These are phyloP conservation scores for Nigrospora osmanthi DNA, from an alignment of 2,329 filamentous ascomycete genomes.

Conservation along the genomic window DNA sequence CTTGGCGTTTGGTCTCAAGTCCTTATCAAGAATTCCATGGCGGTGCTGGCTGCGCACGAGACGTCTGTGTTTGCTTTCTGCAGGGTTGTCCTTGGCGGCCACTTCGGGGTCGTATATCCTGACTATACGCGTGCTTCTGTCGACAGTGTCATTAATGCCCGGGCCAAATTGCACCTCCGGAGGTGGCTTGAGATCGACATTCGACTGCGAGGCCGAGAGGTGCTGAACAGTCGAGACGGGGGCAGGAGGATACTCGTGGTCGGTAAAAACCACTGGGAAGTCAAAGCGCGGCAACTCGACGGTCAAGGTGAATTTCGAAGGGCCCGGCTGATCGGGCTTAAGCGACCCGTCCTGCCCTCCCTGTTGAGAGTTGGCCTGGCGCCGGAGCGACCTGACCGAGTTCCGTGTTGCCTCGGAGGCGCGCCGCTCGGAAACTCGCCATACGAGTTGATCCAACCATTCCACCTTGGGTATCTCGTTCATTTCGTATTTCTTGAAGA, in stretches of 20 bases:
- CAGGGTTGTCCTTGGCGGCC: conserved; percentile 82
- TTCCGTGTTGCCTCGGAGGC: conserved; percentile 57
- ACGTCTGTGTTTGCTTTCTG: conserved; percentile 88
- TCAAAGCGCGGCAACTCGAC: conserved; percentile 92
- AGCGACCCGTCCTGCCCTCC: conserved; percentile 22
- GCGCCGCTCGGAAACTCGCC: conserved; percentile 78
- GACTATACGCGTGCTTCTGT: conserved; percentile 54
- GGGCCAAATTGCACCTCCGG: conserved; percentile 87
- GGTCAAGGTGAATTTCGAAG: conserved; percentile 69
- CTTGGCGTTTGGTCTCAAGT: conserved; percentile 92
- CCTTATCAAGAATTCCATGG: conserved; percentile 89
- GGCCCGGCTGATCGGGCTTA: conserved; percentile 25
- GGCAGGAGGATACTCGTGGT: conserved; percentile 83
- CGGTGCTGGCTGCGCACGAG: conserved; percentile 84
- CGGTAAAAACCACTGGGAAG: conserved; percentile 89
- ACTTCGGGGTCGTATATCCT: conserved; percentile 91
- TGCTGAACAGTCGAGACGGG: conserved; percentile 71
- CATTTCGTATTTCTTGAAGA: conserved; percentile 98
- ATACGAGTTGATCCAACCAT: conserved; percentile 94
- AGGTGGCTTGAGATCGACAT: conserved; percentile 67
- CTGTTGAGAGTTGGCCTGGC: conserved; percentile 27
- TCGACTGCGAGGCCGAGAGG: conserved; percentile 54
- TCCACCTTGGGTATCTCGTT: conserved; percentile 87
- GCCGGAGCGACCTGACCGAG: conserved; percentile 51
- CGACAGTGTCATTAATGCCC: conserved; percentile 67